These are phyloP conservation scores for Saccharomycopsis vini DNA, from an alignment of 805 yeast species.

Conservation along the genomic window DNA sequence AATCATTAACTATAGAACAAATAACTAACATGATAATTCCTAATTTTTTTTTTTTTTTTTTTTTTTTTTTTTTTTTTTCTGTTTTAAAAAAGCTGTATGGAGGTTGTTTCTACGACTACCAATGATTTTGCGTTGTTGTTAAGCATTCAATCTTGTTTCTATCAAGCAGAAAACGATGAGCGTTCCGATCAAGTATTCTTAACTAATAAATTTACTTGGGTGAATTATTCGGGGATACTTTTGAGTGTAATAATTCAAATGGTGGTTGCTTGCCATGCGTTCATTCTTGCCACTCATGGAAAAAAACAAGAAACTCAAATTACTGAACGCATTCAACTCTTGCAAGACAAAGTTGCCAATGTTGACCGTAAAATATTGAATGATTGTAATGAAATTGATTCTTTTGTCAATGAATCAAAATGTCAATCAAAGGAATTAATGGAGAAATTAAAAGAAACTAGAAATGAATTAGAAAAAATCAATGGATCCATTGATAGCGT, in stretches of 20 bases:
- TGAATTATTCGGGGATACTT: neutral
- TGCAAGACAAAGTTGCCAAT: neutral
- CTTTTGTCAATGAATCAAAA: neutral
- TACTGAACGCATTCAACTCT: neutral
- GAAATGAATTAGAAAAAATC: neutral
- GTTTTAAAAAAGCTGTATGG: conserved; percentile 4
- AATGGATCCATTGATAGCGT: neutral
- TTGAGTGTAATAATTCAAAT: neutral
- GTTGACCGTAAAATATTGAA: too few relatives aligned
- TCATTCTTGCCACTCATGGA: neutral
- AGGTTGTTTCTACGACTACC: neutral
- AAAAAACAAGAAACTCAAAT: neutral
- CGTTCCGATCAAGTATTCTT: neutral
- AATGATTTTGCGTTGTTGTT: conserved; percentile 13
- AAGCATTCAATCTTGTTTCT: conserved; percentile 13
- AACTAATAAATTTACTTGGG: conserved; percentile 2
- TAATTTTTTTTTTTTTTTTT: neutral
- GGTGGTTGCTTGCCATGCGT: neutral
- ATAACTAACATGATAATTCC: too few relatives aligned
- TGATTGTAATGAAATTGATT: neutral
- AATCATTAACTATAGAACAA: too few relatives aligned
- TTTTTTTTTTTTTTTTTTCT: neutral
- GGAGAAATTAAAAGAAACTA: neutral
- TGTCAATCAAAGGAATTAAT: neutral
- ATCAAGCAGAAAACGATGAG: conserved; percentile 6